Evolutionary conservation across 1,284 basidiomycete species (phyloP).

Genomic region (Boletus sp.): DNA sequence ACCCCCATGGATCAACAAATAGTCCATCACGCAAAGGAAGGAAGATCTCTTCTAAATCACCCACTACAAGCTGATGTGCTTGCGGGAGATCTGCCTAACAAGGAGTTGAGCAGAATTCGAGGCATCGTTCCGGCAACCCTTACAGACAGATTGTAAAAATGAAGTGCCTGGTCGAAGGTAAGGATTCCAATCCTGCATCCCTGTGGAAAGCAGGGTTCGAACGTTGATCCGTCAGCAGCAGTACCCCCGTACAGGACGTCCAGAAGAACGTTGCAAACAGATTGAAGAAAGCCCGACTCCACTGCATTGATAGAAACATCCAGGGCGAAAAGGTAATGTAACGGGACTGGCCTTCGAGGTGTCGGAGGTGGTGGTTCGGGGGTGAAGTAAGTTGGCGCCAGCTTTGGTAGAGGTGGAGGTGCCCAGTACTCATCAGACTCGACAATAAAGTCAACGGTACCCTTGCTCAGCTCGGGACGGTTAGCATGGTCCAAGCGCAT

Average conservation of each 20-base stretch:
- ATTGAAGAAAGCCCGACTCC: conserved; percentile 69
- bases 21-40: conserved; percentile 74
- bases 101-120: conserved; percentile 16
- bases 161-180: conserved; percentile 80
- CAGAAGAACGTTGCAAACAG: conserved; percentile 65
- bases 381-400: conserved; percentile 52
- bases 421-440: conserved; percentile 84
- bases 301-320: conserved; percentile 80
- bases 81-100: conserved; percentile 51
- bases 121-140: conserved; percentile 34
- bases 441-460: conserved; percentile 90
- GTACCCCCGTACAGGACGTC: conserved; percentile 66
- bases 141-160: conserved; percentile 90
- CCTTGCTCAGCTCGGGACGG: conserved; percentile 85
- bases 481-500: conserved; percentile 80
- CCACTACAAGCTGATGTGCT: conserved; percentile 78
- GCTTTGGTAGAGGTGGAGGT: conserved; percentile 53
- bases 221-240: conserved; percentile 38
- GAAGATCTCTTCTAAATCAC: conserved; percentile 91
- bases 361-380: conserved; percentile 45
- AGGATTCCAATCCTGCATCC: conserved; percentile 69
- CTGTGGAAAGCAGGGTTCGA: conserved; percentile 50
- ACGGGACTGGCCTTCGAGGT: conserved; percentile 57
- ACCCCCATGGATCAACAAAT: conserved; percentile 75
- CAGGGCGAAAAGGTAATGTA: conserved; percentile 85